phyloP scores from a whole-genome alignment of 495 filamentous ascomycete species.

The Penicillium bovifimosum region DNA sequence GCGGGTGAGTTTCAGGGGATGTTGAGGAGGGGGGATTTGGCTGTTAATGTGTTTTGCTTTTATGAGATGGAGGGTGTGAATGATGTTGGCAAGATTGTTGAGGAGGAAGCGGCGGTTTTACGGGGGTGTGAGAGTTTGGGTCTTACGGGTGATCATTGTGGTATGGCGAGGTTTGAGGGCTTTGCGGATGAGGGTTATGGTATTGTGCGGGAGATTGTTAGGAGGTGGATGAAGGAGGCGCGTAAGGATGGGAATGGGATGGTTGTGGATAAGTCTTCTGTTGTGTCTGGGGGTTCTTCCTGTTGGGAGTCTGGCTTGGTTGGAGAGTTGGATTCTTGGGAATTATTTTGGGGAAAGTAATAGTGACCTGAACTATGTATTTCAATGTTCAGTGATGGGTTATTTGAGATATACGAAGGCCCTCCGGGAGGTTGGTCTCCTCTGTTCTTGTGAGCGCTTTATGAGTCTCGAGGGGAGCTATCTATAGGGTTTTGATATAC shows the following conservation, averaged over 20 bases:
- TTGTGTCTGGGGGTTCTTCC: neutral
- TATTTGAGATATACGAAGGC: neutral
- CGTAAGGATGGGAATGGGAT: neutral
- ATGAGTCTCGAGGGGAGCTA: neutral
- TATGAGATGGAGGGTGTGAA: constrained; percentile 1
- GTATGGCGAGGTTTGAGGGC: neutral
- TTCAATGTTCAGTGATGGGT: neutral
- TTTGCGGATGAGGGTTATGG: neutral
- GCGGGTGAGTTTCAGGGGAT: neutral
- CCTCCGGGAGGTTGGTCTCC: too few relatives aligned
- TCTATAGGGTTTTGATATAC: neutral
- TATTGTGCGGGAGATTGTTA: neutral
- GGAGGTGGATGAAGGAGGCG: neutral
- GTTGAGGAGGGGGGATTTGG: neutral
- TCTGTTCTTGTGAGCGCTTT: too few relatives aligned
- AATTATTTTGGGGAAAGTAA: neutral
- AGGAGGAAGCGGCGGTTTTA: constrained; percentile 1
- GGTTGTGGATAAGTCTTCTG: neutral
- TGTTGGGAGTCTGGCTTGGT: neutral
- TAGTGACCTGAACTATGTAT: neutral
- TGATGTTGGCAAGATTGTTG: constrained; percentile 1
- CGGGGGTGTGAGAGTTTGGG: neutral
- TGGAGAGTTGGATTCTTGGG: neutral
- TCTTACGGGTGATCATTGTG: neutral
- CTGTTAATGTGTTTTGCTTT: neutral